Evolutionary conservation across 108 stramenopile genomes (phyloP), one percentile per base, ranked within the genome.

Genomic region (Aurantiochytrium sp.): DNA sequence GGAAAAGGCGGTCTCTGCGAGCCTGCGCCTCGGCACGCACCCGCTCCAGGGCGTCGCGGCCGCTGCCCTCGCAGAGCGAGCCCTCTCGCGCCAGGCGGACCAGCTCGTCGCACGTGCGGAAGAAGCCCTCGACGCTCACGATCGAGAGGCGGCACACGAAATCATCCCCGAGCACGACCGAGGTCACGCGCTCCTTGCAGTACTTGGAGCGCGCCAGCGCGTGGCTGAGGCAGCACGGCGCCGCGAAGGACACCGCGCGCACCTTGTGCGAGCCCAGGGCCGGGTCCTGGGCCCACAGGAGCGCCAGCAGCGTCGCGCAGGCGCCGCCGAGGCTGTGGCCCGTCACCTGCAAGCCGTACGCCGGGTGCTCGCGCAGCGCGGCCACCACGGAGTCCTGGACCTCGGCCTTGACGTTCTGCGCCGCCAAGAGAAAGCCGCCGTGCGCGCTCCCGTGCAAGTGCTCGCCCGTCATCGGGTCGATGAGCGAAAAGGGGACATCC

Each of bases 201-300:
- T 48, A 48, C 73, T 81, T 24, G 6, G 73, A 81, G 45, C 73
- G 73, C n/a, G 73, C 73, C 6, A 81, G 39, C 12, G 21, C 36
- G 45, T 48, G 73, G 30, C 45, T 81, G n/a, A 81, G n/a, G 4
- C 73, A 81, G 73, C 73, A 81, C 39, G 73, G 73, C 15, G 73
- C 73, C 24, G 73, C 73, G 24, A 81, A 81, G 1, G 73, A 81
- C 6, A 81, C 45, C 12, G 42, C 73, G 21, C 45, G 42, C 6
- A 81, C 45, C 45, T 81, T 12, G 24, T 5, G 21, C n/a, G 21
- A n/a, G n/a, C 21, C 45, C 12, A 81, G 32, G 0, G 19, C 42
- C 6, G 39, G 15, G 21, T 48, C 45, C 39, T 81, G 39, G 6
- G 73, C 6, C 73, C 73, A 81, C 6, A 81, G 12, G 45, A 81